phyloP scores from a whole-genome alignment of 2,329 filamentous ascomycete genomes.

The Trichoderma sp. region DNA sequence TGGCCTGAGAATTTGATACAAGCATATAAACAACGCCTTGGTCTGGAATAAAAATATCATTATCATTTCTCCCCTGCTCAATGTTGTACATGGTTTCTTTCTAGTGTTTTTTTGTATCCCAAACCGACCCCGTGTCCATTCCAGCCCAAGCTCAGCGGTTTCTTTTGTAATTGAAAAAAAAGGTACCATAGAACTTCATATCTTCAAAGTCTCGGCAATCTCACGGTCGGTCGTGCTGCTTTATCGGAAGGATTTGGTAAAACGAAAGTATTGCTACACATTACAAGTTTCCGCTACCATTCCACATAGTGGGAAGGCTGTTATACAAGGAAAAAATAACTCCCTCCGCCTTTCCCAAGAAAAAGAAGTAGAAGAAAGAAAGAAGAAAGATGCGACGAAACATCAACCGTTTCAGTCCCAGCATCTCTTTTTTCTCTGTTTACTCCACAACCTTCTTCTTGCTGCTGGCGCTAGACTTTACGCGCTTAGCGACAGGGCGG shows the following conservation, averaged over 20 bases:
- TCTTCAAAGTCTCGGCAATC: background rate
- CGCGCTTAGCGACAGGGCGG: constrained; percentile 70
- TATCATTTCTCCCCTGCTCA: background rate
- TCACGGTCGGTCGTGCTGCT: background rate
- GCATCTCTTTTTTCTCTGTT: background rate
- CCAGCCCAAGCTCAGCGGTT: background rate
- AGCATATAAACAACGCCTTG: background rate
- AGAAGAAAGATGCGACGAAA: background rate
- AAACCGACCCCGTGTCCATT: background rate
- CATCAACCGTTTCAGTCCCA: background rate
- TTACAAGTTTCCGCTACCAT: constrained; percentile 3
- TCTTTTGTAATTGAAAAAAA: background rate
- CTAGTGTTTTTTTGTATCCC: background rate
- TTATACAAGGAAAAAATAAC: background rate
- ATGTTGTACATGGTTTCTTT: constrained; percentile 11
- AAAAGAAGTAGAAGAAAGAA: background rate
- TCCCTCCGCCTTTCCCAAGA: background rate
- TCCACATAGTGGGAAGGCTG: background rate
- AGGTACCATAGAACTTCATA: background rate
- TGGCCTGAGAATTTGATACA: background rate
- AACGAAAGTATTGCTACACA: constrained; percentile 5
- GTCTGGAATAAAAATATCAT: background rate
- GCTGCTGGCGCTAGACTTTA: constrained; percentile 54
- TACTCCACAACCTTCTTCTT: constrained; percentile 42
- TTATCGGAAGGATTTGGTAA: background rate